Evolutionary conservation across 371 early-diverging fungal species (phyloP).

Genomic region (Haplosporangium sp.): DNA sequence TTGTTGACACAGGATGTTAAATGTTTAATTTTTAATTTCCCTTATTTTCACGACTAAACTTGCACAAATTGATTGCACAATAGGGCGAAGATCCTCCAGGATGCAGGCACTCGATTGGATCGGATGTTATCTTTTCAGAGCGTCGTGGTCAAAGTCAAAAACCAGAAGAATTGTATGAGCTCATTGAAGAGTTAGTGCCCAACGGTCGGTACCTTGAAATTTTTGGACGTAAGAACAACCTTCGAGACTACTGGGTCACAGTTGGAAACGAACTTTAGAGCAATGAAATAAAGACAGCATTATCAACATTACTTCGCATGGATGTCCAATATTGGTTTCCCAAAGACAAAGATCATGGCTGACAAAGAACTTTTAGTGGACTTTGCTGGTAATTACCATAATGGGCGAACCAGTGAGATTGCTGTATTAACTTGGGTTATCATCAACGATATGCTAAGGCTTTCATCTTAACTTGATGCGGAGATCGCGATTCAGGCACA

Average conservation of each 20-base stretch:
- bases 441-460: background rate
- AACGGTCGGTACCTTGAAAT: constrained; percentile 92
- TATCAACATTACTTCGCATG: background rate
- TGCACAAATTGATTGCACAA: background rate
- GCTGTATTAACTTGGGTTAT: too few relatives aligned
- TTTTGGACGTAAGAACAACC: constrained; percentile 94
- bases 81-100: constrained; percentile 82
- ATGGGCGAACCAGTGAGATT: too few relatives aligned
- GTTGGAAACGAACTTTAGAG: constrained; percentile 88
- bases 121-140: constrained; percentile 93
- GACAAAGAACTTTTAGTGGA: too few relatives aligned
- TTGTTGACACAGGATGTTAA: too few relatives aligned
- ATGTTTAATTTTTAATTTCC: background rate
- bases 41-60: background rate
- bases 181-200: constrained; percentile 92
- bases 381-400: too few relatives aligned
- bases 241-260: constrained; percentile 95
- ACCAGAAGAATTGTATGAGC: constrained; percentile 92
- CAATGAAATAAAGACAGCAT: constrained; percentile 5
- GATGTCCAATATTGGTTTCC: too few relatives aligned
- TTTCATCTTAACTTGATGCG: too few relatives aligned
- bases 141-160: constrained; percentile 95
- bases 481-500: too few relatives aligned
- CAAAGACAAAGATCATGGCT: too few relatives aligned
- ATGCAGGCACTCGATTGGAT: constrained; percentile 81